Evolutionary conservation across 352 stramenopile genomes (phyloP).

Genomic region (Phytophthora palmivora): DNA sequence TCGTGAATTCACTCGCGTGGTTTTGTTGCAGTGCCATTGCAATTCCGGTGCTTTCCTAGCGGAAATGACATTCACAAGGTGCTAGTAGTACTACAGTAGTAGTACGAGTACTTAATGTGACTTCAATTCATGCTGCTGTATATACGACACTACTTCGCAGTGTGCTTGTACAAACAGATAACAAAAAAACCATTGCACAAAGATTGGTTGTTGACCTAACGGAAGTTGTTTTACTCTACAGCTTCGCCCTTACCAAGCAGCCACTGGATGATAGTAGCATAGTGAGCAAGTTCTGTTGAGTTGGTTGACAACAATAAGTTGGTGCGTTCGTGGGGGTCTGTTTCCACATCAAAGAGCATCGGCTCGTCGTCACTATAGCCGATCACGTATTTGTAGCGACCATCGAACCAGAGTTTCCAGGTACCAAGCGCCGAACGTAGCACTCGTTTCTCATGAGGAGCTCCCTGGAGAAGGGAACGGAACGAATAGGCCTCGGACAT

Average conservation of each 20-base stretch:
- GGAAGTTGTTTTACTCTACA: conserved; percentile 21
- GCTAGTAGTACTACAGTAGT: too few relatives aligned
- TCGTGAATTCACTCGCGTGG: background rate
- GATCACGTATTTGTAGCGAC: conserved; percentile 45
- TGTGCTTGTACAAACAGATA: too few relatives aligned
- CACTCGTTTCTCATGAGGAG: conserved; percentile 22
- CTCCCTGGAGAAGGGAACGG: conserved; percentile 30
- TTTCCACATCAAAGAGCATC: conserved; percentile 40
- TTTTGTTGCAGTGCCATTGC: background rate
- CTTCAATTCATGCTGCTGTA: too few relatives aligned
- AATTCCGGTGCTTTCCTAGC: background rate
- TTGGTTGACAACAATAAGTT: conserved; percentile 35
- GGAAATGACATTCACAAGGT: too few relatives aligned
- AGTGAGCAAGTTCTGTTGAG: conserved; percentile 26
- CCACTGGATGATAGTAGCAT: conserved; percentile 34
- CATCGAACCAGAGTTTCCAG: conserved; percentile 44
- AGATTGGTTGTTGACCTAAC: background rate
- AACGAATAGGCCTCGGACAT: conserved; percentile 44
- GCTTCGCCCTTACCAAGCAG: conserved; percentile 36
- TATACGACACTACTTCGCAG: too few relatives aligned
- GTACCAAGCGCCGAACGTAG: conserved; percentile 37
- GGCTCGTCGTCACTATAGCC: conserved; percentile 41
- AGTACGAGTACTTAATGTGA: too few relatives aligned
- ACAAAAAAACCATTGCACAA: too few relatives aligned
- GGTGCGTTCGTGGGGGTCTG: conserved; percentile 37